These are phyloP conservation scores for Exophiala sp. DNA, from an alignment of 2,329 filamentous ascomycete genomes.

Conservation along the genomic window DNA sequence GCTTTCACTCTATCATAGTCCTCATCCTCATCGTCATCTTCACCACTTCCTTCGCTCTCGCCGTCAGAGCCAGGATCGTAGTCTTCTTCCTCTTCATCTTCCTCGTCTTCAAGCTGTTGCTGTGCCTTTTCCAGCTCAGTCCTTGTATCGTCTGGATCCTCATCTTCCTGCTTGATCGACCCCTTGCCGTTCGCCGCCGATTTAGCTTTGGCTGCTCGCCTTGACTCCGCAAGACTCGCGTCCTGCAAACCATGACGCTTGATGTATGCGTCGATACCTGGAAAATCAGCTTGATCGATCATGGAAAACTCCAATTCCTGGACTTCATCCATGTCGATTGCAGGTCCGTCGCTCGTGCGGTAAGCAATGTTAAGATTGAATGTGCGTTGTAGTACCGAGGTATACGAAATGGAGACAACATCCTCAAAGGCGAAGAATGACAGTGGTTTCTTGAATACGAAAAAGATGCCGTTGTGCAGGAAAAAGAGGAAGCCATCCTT, in stretches of 20 bases:
- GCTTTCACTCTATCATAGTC: constrained; percentile 29
- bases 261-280: constrained; percentile 60
- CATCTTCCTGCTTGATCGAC: constrained; percentile 21
- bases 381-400: constrained; percentile 61
- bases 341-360: constrained; percentile 20
- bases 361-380: constrained; percentile 61
- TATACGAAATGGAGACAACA: constrained; percentile 61
- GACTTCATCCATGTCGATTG: constrained; percentile 33
- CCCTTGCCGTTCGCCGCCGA: constrained; percentile 11
- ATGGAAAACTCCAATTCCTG: constrained; percentile 63
- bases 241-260: constrained; percentile 61
- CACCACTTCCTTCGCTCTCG: constrained; percentile 47
- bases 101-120: constrained; percentile 44
- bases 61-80: constrained; percentile 50
- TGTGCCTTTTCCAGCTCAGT: constrained; percentile 59
- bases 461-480: constrained; percentile 58
- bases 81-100: constrained; percentile 50
- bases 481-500: constrained; percentile 67
- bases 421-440: constrained; percentile 59
- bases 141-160: constrained; percentile 45
- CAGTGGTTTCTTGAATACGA: constrained; percentile 64
- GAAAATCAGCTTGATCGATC: constrained; percentile 62
- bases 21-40: constrained; percentile 37
- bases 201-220: constrained; percentile 43
- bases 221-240: constrained; percentile 58